phyloP scores from a whole-genome alignment of 2,329 filamentous ascomycete species.

The Juglanconis sp. region DNA sequence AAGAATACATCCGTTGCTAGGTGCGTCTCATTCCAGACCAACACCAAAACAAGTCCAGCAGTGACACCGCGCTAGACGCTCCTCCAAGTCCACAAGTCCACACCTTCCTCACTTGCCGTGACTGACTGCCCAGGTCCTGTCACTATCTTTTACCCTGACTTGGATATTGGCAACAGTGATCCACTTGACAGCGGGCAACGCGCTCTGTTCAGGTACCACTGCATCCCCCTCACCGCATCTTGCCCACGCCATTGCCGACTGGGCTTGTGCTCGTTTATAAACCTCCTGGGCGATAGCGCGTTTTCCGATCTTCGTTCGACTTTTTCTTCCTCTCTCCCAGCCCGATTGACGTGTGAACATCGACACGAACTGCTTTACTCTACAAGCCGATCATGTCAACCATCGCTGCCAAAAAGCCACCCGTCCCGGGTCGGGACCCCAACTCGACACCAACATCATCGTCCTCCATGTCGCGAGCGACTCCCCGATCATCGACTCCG shows the following conservation, averaged over 20 bases:
- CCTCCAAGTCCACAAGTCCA: neutral
- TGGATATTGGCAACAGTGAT: slow-evolving; percentile 1
- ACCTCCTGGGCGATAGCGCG: slow-evolving; percentile 10
- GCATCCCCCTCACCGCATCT: slow-evolving; percentile 20
- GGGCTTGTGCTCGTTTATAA: slow-evolving; percentile 14
- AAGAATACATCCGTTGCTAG: slow-evolving; percentile 8
- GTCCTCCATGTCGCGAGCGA: slow-evolving; percentile 36
- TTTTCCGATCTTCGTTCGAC: slow-evolving; percentile 10
- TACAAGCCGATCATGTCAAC: slow-evolving; percentile 42
- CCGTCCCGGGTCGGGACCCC: slow-evolving; percentile 44
- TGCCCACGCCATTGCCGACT: slow-evolving; percentile 9
- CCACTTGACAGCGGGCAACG: slow-evolving; percentile 17
- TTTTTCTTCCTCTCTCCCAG: neutral
- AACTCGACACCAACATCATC: slow-evolving; percentile 27
- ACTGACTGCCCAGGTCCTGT: neutral
- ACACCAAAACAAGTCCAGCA: neutral
- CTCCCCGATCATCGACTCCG: slow-evolving; percentile 47
- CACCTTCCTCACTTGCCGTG: too few species aligned
- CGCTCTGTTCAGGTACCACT: slow-evolving; percentile 15
- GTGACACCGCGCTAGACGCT: slow-evolving; percentile 16
- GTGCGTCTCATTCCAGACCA: slow-evolving; percentile 2
- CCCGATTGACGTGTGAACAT: slow-evolving; percentile 4
- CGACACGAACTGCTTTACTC: neutral
- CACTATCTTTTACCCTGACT: neutral
- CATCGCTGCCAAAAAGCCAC: slow-evolving; percentile 50